Evolutionary conservation across 176 grass and related monocot species (phyloP).

Genomic region (Avena insularis): DNA sequence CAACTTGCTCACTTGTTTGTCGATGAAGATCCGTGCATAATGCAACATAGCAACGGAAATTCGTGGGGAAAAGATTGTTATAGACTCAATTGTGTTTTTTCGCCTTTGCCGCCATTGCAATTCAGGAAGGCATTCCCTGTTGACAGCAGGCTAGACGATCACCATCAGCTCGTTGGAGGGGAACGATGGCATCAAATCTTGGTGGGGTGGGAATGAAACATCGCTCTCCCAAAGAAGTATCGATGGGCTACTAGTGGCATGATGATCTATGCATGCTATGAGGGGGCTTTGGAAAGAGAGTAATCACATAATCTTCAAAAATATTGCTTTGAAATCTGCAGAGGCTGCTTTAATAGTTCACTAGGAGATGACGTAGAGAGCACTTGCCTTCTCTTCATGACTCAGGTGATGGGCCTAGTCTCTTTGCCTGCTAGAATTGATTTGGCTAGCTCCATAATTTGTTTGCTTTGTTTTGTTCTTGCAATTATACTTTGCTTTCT

Average conservation of each 20-base stretch:
- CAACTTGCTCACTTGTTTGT: neutral
- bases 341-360: neutral
- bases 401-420: neutral
- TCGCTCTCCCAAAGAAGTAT: neutral
- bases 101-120: neutral
- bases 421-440: neutral
- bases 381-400: neutral
- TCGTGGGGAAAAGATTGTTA: neutral
- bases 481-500: neutral
- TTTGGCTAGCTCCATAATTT: no score
- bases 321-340: neutral
- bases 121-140: neutral
- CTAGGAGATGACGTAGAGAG: neutral
- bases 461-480: neutral
- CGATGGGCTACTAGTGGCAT: neutral
- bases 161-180: neutral
- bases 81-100: neutral
- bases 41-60: neutral
- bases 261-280: neutral
- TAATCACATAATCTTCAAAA: neutral
- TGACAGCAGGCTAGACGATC: neutral
- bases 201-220: neutral
- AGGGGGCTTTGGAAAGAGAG: neutral
- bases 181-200: neutral
- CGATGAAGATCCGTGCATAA: neutral